Base-by-base conservation (phyloP, 441 rosid genomes). In the Erodium moschatum region DNA sequence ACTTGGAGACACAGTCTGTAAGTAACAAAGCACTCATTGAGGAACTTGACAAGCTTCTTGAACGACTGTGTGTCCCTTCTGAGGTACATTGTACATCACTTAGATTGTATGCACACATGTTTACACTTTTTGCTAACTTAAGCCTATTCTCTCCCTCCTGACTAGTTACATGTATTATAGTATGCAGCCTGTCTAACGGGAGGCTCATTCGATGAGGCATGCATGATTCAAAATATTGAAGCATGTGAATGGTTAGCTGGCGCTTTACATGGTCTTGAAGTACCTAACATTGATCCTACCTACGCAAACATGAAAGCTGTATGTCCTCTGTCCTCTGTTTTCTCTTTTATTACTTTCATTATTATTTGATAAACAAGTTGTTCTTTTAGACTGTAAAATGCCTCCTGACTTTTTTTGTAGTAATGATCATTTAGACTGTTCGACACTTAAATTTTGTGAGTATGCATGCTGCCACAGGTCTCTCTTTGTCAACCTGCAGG, bases 191-290 rank as follows among this genome's bases (percentile, higher is more conserved):
- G 84, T 76, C 79, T 94, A 67, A 85, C 97, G 31, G 96, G 92
- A 67, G 97, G 99, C 74, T 78, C 92, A 65, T 91, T 94, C 85
- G 99, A 91, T 67, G 99, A 94, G 78, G 90, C 88, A 58, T 89
- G 73, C 74, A 91, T 95, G 97, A 88, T 83, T 74, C 89, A 86
- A 78, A 95, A 90, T 76, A 85, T 92, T 69, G 98, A 90, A 79
- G 98, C 98, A 78, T 95, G 99, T 75, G 99, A 95, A 82, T 95
- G 99, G 99, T 82, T 95, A 77, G 87, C 93, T 72, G 84, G 80
- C 84, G 93, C 87, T 74, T 79, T 89, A 66, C 82, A 62, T 75
- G 95, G 88, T 66, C 91, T 92, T 69, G 85, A 95, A 81, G 89
- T 82, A 69, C 98, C 99, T 66, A 90, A 82, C 75, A 46, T 95